These are phyloP conservation scores for Corchorus olitorius DNA, from an alignment of 345 rosid species.

Conservation along the genomic window DNA sequence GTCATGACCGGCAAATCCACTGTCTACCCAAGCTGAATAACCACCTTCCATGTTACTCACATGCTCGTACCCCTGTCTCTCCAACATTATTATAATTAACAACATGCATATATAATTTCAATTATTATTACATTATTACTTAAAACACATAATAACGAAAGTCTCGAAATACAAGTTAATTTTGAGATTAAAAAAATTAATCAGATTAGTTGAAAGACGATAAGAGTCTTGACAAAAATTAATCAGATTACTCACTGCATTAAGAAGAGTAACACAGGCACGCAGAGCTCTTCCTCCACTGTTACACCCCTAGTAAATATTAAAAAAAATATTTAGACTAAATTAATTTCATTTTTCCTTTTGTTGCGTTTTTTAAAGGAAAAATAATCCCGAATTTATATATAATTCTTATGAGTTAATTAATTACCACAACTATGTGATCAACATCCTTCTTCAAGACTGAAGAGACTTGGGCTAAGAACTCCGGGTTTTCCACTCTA, in stretches of 20 bases:
- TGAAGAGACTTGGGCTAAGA: constrained; percentile 37
- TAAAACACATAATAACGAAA: constrained; percentile 24
- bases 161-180: not conserved
- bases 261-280: constrained; percentile 46
- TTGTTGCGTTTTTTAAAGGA: not conserved
- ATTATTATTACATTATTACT: not conserved
- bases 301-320: constrained; percentile 47
- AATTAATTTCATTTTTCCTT: not conserved
- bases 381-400: not conserved
- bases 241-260: constrained; percentile 35
- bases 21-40: constrained; percentile 54
- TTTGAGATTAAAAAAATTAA: too few relatives aligned
- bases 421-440: constrained; percentile 43
- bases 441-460: constrained; percentile 48
- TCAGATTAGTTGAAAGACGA: too few relatives aligned
- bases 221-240: not conserved
- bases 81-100: not conserved
- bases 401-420: not conserved
- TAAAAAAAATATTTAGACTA: not conserved
- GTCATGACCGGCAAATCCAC: constrained; percentile 35
- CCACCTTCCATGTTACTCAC: constrained; percentile 56
- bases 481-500: constrained; percentile 45
- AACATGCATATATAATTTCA: too few relatives aligned
- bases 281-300: constrained; percentile 36
- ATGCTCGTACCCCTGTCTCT: constrained; percentile 38